Conservation (phyloP, 164 flowering plant genomes). For the Paratinospora sagittata region DNA sequence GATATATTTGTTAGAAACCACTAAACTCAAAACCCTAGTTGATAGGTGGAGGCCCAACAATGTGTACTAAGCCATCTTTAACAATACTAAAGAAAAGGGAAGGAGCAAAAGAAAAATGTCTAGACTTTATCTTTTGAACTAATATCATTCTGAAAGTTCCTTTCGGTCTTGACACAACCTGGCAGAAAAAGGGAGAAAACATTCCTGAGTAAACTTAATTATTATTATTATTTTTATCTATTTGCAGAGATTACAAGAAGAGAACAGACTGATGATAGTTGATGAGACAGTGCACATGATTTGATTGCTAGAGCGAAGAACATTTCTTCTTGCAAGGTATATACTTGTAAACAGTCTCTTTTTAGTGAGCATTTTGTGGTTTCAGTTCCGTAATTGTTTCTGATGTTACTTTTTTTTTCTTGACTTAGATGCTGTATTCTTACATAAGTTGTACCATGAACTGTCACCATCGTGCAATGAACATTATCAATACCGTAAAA, state of each 20-base stretch:
- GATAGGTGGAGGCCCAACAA: no score
- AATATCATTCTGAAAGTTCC: not conserved
- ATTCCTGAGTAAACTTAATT: not conserved
- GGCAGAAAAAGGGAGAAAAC: not conserved
- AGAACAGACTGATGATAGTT: slow-evolving; percentile 65
- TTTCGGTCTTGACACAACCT: not conserved
- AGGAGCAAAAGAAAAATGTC: not conserved
- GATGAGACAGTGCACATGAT: slow-evolving; percentile 60
- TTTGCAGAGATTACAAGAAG: slow-evolving; percentile 61
- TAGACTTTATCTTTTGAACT: not conserved
- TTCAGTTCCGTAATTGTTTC: not conserved
- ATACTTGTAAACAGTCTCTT: not conserved
- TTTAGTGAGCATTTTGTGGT: not conserved
- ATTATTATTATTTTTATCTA: not conserved
- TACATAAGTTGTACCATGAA: not conserved
- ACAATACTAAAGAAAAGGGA: no score
- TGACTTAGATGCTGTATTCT: no score
- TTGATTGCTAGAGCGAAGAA: slow-evolving; percentile 16
- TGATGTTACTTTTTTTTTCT: not conserved
- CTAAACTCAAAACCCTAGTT: no score
- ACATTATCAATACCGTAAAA: not conserved
- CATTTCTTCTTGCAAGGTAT: slow-evolving; percentile 4
- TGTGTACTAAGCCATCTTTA: no score
- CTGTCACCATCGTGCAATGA: not conserved
- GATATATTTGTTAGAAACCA: no score